Percentiles rank a stretch among this genome's conserved stretches.
phyloP scores from a whole-genome alignment of 1,284 basidiomycete genomes.

The Microbotryum silenes-acaulis region DNA sequence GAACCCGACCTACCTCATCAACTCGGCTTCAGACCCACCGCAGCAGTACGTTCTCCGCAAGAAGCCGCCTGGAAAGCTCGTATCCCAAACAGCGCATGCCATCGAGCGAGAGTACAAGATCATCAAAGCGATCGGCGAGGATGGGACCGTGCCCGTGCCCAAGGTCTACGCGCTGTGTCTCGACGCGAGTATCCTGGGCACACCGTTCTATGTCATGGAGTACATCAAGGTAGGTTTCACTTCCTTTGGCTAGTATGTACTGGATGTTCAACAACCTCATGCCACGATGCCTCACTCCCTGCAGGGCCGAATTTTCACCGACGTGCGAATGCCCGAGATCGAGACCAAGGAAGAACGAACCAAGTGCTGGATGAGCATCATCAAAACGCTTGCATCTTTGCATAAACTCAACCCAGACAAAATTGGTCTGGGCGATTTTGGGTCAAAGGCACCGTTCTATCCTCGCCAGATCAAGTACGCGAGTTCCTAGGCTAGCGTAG shows the following conservation, averaged over 20 bases:
- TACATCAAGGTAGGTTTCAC: conserved; percentile 55
- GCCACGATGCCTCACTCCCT: conserved; percentile 11
- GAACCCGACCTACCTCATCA: conserved; percentile 90
- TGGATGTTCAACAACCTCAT: not conserved
- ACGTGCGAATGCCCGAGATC: conserved; percentile 66
- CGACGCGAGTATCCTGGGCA: conserved; percentile 68
- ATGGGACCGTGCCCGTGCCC: conserved; percentile 80
- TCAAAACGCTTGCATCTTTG: conserved; percentile 64
- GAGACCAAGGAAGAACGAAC: conserved; percentile 52
- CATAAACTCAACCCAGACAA: conserved; percentile 60
- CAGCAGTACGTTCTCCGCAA: conserved; percentile 77
- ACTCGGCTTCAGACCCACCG: conserved; percentile 54
- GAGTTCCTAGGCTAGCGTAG: not conserved
- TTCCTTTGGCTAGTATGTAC: not conserved
- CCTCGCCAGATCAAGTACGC: conserved; percentile 71
- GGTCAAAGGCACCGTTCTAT: conserved; percentile 70
- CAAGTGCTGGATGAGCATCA: conserved; percentile 70
- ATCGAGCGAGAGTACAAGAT: conserved; percentile 86
- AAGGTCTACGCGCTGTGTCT: conserved; percentile 70
- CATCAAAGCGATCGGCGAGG: conserved; percentile 61
- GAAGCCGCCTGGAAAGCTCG: conserved; percentile 79
- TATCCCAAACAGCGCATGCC: conserved; percentile 85
- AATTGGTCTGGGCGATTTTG: conserved; percentile 69
- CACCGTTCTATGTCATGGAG: conserved; percentile 93
- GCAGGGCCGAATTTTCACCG: conserved; percentile 78